Base-by-base conservation (phyloP, 805 yeast genomes). In the Kluyveromyces aestuarii region DNA sequence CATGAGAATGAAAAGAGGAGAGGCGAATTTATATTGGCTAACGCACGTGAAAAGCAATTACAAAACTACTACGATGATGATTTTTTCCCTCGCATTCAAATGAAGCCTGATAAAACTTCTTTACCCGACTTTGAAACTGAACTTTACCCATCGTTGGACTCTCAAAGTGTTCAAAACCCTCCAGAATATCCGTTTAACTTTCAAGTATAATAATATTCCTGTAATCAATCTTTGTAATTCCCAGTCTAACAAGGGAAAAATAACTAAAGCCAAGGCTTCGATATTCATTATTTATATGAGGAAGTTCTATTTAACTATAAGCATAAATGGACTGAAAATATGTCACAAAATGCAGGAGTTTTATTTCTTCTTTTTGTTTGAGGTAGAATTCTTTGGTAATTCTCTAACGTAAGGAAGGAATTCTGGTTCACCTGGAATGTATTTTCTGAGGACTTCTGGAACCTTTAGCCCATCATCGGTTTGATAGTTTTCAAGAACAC, bases 341-440 rank as follows among this genome's bases (percentile, higher is more conserved):
- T 5, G n/a, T 11, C 13, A 38, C 19, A 17, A 38, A 19, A 38
- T 37, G 21, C 18, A 18, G 37, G 35, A 14, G 42, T 9, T 43
- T 54, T 60, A 61, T 58, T 60, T 66, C 56, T 67, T 68, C 77
- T 81, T 82, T 69, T 76, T 75, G 69, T 76, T 79, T 47, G 95
- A 86, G 55, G 96, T 87, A 39, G 93, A 83, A 75, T 89, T 87
- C 80, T 90, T 90, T 70, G 96, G 96, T 62, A 91, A 78, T 66
- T 88, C 98, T 70, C 84, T 87, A 50, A 78, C 79, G 69, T 72
- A 93, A 46, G 97, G 98, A 60, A 93, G 73, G 71, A 93, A 93
- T 68, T 91, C 97, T 35, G 99, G 99, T 72, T 89, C 96, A 58
- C 99, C 99, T 50, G 99, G 99, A 63, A 93, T 87, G 76, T 84